phyloP scores from a whole-genome alignment of 108 stramenopile species.

The Skeletonema menzelii region DNA sequence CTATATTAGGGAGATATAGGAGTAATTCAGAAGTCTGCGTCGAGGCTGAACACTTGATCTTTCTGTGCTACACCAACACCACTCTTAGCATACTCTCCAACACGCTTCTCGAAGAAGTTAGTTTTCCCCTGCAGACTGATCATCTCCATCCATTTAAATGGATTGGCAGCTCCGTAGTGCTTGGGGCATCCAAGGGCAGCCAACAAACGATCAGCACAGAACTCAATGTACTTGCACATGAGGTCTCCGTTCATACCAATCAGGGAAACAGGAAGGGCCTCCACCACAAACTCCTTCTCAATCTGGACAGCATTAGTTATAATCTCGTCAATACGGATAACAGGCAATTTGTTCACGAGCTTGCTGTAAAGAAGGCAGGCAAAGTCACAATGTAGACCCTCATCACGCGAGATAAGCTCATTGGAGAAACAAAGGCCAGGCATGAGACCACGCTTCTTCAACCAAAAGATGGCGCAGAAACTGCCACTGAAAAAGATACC shows the following conservation, averaged over 20 bases:
- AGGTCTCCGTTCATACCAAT: slow-evolving; percentile 99
- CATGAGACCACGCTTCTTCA: slow-evolving; percentile 99
- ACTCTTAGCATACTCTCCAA: slow-evolving; percentile 95
- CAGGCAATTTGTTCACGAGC: slow-evolving; percentile 80
- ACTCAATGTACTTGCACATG: slow-evolving; percentile 99
- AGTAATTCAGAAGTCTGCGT: slow-evolving; percentile 84
- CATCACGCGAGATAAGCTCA: slow-evolving; percentile 98
- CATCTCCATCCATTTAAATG: slow-evolving; percentile 99
- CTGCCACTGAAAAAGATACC: slow-evolving; percentile 99
- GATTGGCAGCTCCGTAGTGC: slow-evolving; percentile 88
- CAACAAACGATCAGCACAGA: slow-evolving; percentile 97
- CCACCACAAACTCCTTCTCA: slow-evolving; percentile 98
- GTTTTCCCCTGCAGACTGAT: slow-evolving; percentile 98
- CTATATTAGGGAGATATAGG: too few relatives aligned
- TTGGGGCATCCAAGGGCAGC: slow-evolving; percentile 83
- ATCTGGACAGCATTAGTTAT: slow-evolving; percentile 94
- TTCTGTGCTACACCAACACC: slow-evolving; percentile 88
- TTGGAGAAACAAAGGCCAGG: slow-evolving; percentile 98
- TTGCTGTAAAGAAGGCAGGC: slow-evolving; percentile 95
- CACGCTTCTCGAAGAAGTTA: slow-evolving; percentile 52
- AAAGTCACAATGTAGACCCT: slow-evolving; percentile 97
- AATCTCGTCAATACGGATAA: slow-evolving; percentile 85
- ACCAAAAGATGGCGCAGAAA: slow-evolving; percentile 99
- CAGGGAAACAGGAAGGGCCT: slow-evolving; percentile 97
- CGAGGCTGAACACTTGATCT: slow-evolving; percentile 85